A percentile compares a stretch with the other conserved stretches of the same genome.
These are phyloP conservation scores for Telopea speciosissima DNA, from an alignment of 177 flowering plant species.

Conservation along the genomic window DNA sequence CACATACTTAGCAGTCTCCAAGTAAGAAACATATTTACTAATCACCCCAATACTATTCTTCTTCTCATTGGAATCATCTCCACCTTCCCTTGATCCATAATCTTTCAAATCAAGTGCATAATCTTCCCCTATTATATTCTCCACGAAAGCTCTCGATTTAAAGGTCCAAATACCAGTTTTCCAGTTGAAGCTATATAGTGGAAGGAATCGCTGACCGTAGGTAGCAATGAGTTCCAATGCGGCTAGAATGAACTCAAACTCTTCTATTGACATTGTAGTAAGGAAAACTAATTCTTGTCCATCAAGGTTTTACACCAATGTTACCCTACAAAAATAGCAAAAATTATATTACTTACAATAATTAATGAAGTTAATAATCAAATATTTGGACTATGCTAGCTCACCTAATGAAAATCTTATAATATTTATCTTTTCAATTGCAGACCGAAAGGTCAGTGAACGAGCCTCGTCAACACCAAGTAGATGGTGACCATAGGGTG, in stretches of 20 bases:
- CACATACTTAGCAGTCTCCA: neutral
- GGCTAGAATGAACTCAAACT: neutral
- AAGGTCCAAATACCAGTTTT: neutral
- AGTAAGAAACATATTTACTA: neutral
- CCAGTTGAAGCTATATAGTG: neutral
- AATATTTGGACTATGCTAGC: too few species aligned
- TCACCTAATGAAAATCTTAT: too few species aligned
- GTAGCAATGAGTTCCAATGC: neutral
- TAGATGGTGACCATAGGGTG: slow-evolving; percentile 30
- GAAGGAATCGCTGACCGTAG: neutral
- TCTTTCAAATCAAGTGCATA: neutral
- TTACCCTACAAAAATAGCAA: neutral
- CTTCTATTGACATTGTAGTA: neutral
- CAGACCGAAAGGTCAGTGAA: slow-evolving; percentile 37
- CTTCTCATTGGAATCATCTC: neutral
- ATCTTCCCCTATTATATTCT: neutral
- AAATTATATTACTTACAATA: too few species aligned
- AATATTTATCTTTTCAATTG: slow-evolving; percentile 38
- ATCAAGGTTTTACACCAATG: neutral
- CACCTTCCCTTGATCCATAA: neutral
- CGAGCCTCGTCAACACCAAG: slow-evolving; percentile 33
- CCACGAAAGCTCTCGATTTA: neutral
- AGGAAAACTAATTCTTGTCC: neutral
- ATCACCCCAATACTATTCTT: neutral
- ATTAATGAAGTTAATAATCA: too few species aligned